Conservation (phyloP, 2,329 filamentous ascomycete genomes). For the Monilinia fructigena region DNA sequence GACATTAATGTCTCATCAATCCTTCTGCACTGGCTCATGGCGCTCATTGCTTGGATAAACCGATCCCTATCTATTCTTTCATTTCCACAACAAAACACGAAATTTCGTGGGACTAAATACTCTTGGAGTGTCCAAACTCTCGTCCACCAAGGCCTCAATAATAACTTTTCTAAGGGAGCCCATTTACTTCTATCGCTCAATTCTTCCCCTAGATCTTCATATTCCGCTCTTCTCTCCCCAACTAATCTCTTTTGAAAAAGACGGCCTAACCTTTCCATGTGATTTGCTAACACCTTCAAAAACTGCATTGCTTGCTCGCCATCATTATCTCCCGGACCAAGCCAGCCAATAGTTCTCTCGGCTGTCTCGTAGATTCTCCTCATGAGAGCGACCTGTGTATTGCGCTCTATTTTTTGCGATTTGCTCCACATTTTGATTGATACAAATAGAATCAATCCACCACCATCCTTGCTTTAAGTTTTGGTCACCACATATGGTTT, state of each 20-base stretch:
- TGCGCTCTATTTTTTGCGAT: slow-evolving; percentile 1
- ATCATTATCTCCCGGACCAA: background rate
- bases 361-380: background rate
- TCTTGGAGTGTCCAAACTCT: slow-evolving; percentile 27
- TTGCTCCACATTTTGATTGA: background rate
- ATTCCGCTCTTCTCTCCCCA: background rate
- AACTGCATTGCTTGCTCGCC: background rate
- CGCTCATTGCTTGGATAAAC: background rate
- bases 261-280: background rate
- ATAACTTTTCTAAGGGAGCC: slow-evolving; percentile 19
- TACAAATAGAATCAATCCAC: slow-evolving; percentile 17
- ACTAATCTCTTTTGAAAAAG: background rate
- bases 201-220: background rate
- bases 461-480: background rate
- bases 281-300: background rate
- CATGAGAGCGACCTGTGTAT: slow-evolving; percentile 7
- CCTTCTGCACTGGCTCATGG: slow-evolving; percentile 11
- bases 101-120: slow-evolving; percentile 22
- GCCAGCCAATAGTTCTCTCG: slow-evolving; percentile 1
- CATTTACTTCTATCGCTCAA: slow-evolving; percentile 3
- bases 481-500: background rate
- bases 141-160: slow-evolving; percentile 23
- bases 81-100: slow-evolving; percentile 20
- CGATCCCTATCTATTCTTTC: slow-evolving; percentile 6
- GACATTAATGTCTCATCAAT: slow-evolving; percentile 23